Conservation (phyloP, 305 asterid species). For the Salvia sclarea region DNA sequence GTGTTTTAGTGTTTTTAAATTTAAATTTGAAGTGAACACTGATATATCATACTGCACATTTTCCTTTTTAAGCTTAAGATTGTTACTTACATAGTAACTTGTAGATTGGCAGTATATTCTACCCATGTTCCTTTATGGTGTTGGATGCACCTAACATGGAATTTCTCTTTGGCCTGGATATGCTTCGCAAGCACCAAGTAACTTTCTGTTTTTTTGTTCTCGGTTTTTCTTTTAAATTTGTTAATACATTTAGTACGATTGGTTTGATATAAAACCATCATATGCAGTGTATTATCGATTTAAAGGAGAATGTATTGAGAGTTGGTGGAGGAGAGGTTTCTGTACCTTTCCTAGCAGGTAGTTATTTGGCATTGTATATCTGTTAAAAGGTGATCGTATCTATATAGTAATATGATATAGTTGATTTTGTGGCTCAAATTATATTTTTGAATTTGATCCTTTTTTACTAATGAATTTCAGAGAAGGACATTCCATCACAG, state of each 20-base stretch:
- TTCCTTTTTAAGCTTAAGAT: constrained; percentile 22
- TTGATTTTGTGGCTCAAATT: constrained; percentile 21
- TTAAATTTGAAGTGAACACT: too few relatives aligned
- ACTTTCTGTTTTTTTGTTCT: constrained; percentile 19
- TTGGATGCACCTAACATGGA: constrained; percentile 96
- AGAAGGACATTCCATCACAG: constrained; percentile 83
- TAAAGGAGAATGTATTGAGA: constrained; percentile 89
- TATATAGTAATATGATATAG: not conserved
- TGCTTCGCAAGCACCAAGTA: constrained; percentile 99
- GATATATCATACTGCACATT: not conserved
- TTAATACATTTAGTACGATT: constrained; percentile 27
- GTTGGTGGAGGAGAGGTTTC: constrained; percentile 98
- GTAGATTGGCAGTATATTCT: constrained; percentile 78
- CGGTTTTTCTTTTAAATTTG: constrained; percentile 18
- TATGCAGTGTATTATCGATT: constrained; percentile 88
- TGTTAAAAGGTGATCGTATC: not conserved
- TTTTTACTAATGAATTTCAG: constrained; percentile 40
- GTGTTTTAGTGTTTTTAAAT: not conserved
- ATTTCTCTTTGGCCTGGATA: constrained; percentile 94
- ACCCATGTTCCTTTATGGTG: constrained; percentile 89
- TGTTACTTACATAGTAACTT: constrained; percentile 33
- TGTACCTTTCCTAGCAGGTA: constrained; percentile 88
- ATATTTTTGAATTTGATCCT: constrained; percentile 7
- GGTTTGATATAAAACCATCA: constrained; percentile 25
- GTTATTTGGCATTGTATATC: constrained; percentile 9